Evolutionary conservation across 2,329 filamentous ascomycete genomes (phyloP).

Genomic region (Corniculantispora saksenae): DNA sequence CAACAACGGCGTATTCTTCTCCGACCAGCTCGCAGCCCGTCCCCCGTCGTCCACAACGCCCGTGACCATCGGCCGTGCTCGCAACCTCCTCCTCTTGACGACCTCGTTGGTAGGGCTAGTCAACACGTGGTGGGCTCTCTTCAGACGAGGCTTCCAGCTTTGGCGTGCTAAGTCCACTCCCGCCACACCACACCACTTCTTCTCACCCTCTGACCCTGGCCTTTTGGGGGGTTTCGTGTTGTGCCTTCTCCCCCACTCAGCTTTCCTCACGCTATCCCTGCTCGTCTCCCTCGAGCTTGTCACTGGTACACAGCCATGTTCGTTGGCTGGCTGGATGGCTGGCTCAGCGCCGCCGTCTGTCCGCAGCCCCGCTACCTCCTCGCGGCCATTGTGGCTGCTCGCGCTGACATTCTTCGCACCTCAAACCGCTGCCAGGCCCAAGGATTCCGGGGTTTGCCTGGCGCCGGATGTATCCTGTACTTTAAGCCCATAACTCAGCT

Average conservation of each 20-base stretch:
- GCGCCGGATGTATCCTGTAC: slow-evolving; percentile 17
- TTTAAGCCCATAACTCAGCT: slow-evolving; percentile 11
- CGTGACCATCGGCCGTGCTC: not conserved
- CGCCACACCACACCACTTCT: slow-evolving; percentile 12
- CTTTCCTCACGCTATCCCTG: slow-evolving; percentile 11
- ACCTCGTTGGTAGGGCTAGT: slow-evolving; percentile 16
- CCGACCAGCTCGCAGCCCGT: not conserved
- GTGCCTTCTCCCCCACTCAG: slow-evolving; percentile 10
- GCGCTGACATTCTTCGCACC: slow-evolving; percentile 11
- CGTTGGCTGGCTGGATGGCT: slow-evolving; percentile 10
- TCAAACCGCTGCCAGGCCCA: slow-evolving; percentile 3
- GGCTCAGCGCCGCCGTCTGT: not conserved
- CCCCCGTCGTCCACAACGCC: not conserved
- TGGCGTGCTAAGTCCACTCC: slow-evolving; percentile 13
- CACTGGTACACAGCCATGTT: slow-evolving; percentile 18
- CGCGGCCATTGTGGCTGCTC: slow-evolving; percentile 5
- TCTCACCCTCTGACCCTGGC: not conserved
- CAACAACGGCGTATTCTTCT: not conserved
- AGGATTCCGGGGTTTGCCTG: slow-evolving; percentile 15
- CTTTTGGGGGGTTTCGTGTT: slow-evolving; percentile 11
- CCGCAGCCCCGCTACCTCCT: not conserved
- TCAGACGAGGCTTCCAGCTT: slow-evolving; percentile 20
- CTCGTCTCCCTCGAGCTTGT: slow-evolving; percentile 1
- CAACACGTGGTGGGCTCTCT: slow-evolving; percentile 18
- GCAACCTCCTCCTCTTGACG: not conserved